Base-by-base conservation (phyloP, 1,284 basidiomycete species). In the Marasmius tenuissimus region DNA sequence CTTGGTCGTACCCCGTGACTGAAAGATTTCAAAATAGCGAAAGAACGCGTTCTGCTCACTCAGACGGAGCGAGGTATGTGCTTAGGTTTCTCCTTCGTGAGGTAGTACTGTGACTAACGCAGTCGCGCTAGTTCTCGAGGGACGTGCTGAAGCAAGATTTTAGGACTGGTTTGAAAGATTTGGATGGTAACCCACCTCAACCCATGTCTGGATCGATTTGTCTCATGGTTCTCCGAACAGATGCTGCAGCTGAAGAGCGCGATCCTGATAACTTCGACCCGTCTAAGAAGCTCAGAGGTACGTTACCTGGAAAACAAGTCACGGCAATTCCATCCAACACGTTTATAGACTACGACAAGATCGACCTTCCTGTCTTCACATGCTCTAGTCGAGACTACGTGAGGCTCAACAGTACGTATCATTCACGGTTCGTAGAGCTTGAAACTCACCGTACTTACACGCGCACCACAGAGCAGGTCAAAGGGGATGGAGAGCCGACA, bases 21-120 rank as follows among this genome's bases (percentile, higher is more conserved):
- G 8, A 27, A 51, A 9, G 9, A 33, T 22, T 51, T 51, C 50
- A 51, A 16, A 50, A n/a, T 18, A 54, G 65, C 80, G 83, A 61
- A 87, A 87, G 75, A 87, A 87, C 65, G 82, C 79, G 0, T 86
- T 85, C 67, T 88, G 86, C 67, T 83, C 85, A 0, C 63, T 80
- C 57, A 85, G 82, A 69, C 78, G 85, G 5, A 85, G 83, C 6
- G 83, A 85, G 74, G 84, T 84, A 59, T 58, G 72, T 68, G 2
- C 10, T 51, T 27, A 7, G 16, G 4, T 42, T 4, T 48, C 14
- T 53, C 37, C 42, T 20, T 51, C 10, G 33, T 14, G 7, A 16
- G 48, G 58, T 16, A 16, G 45, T 34, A 10, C 49, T 4, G 12
- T 33, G 18, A 54, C 22, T 40, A 3, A n/a, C n/a, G 59, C 47